phyloP scores from a whole-genome alignment of 768 basidiomycete genomes.

The Lentinus brumalis region DNA sequence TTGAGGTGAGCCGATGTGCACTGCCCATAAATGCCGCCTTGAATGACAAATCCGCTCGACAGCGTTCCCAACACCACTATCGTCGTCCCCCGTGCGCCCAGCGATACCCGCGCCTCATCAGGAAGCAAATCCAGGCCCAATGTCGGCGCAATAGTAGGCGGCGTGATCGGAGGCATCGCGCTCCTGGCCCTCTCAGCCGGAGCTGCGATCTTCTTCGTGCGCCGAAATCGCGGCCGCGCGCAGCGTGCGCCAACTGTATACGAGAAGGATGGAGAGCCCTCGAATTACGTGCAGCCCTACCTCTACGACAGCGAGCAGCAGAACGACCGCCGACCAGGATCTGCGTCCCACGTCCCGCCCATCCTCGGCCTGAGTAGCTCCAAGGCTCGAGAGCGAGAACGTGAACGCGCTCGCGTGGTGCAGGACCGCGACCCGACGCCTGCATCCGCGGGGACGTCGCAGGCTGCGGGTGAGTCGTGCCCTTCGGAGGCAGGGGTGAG shows the following conservation, averaged over 20 bases:
- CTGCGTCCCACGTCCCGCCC: too few relatives aligned
- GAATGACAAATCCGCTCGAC: too few relatives aligned
- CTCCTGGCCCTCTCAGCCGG: slow-evolving; percentile 1
- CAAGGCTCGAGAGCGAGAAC: neutral
- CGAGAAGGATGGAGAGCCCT: neutral
- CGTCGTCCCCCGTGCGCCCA: too few relatives aligned
- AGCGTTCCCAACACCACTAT: too few relatives aligned
- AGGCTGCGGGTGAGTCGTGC: too few relatives aligned
- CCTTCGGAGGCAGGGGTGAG: neutral
- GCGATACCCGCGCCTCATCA: too few relatives aligned
- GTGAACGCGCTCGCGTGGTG: too few relatives aligned
- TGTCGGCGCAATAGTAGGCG: slow-evolving; percentile 13
- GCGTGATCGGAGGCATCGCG: slow-evolving; percentile 10
- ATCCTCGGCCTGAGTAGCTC: neutral
- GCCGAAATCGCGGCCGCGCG: neutral
- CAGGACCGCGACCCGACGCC: neutral
- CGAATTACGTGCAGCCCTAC: neutral
- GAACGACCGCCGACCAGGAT: too few relatives aligned
- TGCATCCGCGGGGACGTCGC: neutral
- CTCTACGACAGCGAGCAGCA: too few relatives aligned
- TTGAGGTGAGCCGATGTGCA: slow-evolving; percentile 7
- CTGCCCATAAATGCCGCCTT: too few relatives aligned
- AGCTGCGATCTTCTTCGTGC: slow-evolving; percentile 1
- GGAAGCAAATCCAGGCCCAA: too few relatives aligned
- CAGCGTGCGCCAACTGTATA: neutral